A percentile compares a stretch with the other conserved stretches of the same genome.
phyloP scores from a whole-genome alignment of 768 basidiomycete genomes.

The Amanita pseudoporphyria region DNA sequence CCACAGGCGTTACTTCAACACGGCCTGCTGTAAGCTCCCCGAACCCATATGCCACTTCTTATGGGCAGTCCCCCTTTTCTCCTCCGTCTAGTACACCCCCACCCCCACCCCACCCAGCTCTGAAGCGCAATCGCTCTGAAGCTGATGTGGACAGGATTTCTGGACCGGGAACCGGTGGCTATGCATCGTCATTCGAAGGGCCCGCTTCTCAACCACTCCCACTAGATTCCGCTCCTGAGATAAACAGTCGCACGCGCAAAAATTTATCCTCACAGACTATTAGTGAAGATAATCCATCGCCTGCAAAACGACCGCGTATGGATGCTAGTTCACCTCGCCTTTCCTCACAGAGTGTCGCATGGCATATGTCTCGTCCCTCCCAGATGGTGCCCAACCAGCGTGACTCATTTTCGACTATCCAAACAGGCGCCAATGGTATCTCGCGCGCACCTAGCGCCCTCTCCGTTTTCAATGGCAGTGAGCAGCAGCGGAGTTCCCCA shows the following conservation, averaged over 20 bases:
- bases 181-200: slow-evolving; percentile 13
- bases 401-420: slow-evolving; percentile 18
- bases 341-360: slow-evolving; percentile 22
- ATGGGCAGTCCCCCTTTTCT: slow-evolving; percentile 40
- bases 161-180: slow-evolving; percentile 11
- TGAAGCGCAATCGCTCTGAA: slow-evolving; percentile 61
- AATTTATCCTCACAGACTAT: slow-evolving; percentile 40
- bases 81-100: slow-evolving; percentile 41
- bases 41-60: slow-evolving; percentile 34
- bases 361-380: slow-evolving; percentile 23
- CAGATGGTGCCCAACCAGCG: slow-evolving; percentile 19
- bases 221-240: slow-evolving; percentile 22
- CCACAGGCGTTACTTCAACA: slow-evolving; percentile 38
- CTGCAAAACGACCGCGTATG: slow-evolving; percentile 61
- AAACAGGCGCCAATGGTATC: slow-evolving; percentile 30
- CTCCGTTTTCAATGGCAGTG: slow-evolving; percentile 32
- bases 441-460: slow-evolving; percentile 39
- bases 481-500: slow-evolving; percentile 25
- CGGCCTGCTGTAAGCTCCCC: slow-evolving; percentile 43
- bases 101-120: slow-evolving; percentile 36
- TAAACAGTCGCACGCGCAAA: slow-evolving; percentile 38
- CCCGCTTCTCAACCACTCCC: slow-evolving; percentile 16
- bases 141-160: slow-evolving; percentile 41
- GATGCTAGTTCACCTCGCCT: slow-evolving; percentile 31
- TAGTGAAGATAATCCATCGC: slow-evolving; percentile 57